Evolutionary conservation across 2,329 filamentous ascomycete genomes (phyloP).

Genomic region (Penicillium sp.): DNA sequence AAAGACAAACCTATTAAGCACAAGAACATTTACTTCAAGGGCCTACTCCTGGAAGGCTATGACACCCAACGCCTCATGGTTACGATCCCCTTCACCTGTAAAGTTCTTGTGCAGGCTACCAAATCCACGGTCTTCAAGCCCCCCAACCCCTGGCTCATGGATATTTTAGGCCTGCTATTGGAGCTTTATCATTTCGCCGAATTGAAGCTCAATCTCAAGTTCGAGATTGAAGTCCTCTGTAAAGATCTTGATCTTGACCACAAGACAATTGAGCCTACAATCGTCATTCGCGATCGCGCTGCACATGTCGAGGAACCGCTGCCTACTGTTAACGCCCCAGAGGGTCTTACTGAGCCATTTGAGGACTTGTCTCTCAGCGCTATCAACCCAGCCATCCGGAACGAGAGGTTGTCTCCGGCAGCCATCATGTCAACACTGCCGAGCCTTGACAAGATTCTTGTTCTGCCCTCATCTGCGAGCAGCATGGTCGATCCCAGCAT

Average conservation of each 20-base stretch:
- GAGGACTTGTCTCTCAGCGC: slow-evolving; percentile 77
- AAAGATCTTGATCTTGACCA: slow-evolving; percentile 89
- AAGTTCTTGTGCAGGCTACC: slow-evolving; percentile 80
- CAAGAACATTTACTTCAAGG: slow-evolving; percentile 95
- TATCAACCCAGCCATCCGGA: slow-evolving; percentile 64
- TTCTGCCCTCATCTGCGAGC: slow-evolving; percentile 73
- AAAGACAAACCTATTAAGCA: slow-evolving; percentile 94
- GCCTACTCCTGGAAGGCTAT: slow-evolving; percentile 87
- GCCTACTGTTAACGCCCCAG: slow-evolving; percentile 57
- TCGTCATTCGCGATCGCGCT: slow-evolving; percentile 74
- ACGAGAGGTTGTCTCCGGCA: slow-evolving; percentile 71
- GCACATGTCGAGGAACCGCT: slow-evolving; percentile 60
- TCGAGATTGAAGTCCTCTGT: slow-evolving; percentile 96
- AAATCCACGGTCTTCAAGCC: slow-evolving; percentile 86
- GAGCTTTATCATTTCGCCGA: slow-evolving; percentile 93
- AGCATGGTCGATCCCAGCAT: slow-evolving; percentile 70
- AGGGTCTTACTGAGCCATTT: slow-evolving; percentile 75
- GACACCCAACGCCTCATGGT: slow-evolving; percentile 88
- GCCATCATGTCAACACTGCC: slow-evolving; percentile 77
- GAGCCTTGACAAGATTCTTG: slow-evolving; percentile 74
- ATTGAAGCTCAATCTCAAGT: slow-evolving; percentile 93
- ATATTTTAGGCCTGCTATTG: slow-evolving; percentile 84
- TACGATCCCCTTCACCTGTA: slow-evolving; percentile 96
- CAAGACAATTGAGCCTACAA: slow-evolving; percentile 83
- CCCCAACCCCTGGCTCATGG: slow-evolving; percentile 97